Evolutionary conservation across 306 rosid species (phyloP).

Genomic region (Parietaria judaica): DNA sequence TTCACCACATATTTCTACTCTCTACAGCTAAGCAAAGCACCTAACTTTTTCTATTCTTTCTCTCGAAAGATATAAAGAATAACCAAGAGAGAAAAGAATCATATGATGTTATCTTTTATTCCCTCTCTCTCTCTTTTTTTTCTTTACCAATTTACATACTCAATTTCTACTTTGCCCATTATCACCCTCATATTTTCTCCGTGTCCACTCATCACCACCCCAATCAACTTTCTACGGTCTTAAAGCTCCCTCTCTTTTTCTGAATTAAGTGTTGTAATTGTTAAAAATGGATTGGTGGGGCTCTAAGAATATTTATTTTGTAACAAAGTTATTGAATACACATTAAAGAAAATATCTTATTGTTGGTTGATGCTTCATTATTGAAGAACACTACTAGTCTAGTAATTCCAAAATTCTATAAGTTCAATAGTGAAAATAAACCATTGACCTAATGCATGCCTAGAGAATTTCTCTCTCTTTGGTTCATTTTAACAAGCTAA

Average conservation of each 20-base stretch:
- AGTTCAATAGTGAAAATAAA: no score
- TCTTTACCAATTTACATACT: slow-evolving; percentile 2
- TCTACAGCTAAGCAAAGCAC: slow-evolving; percentile 17
- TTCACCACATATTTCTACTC: slow-evolving; percentile 20
- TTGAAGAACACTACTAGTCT: no score
- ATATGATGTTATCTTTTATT: not conserved
- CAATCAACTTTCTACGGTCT: slow-evolving; percentile 13
- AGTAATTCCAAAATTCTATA: not conserved
- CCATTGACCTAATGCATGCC: no score
- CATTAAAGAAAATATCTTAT: no score
- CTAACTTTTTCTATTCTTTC: slow-evolving; percentile 15
- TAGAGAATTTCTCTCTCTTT: no score
- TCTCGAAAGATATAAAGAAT: no score
- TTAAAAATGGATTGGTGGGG: no score
- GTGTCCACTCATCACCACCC: not conserved
- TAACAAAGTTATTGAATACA: not conserved
- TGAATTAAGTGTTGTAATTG: no score
- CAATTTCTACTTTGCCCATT: slow-evolving; percentile 12
- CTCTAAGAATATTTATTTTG: not conserved
- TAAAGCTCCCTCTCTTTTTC: not conserved
- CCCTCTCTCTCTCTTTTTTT: not conserved
- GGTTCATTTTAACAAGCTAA: no score
- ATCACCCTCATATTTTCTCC: slow-evolving; percentile 18
- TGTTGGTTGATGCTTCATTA: no score
- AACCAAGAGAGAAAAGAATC: no score